Conservation (phyloP, 306 rosid genomes). For the Albizia julibrissin region DNA sequence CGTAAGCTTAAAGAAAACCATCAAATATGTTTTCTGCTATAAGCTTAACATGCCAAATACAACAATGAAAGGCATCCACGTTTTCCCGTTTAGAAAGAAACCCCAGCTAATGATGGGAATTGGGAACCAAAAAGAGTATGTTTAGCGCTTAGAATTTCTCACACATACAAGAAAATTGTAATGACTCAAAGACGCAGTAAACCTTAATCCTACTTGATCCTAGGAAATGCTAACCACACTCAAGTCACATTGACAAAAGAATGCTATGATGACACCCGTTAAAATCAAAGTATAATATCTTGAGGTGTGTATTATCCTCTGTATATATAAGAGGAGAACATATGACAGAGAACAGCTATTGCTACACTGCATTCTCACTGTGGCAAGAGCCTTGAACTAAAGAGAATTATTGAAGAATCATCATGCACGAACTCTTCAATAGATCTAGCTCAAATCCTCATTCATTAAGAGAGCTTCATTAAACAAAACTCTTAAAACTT, state of each 20-base stretch:
- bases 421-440: background rate
- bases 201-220: background rate
- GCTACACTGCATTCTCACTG: background rate
- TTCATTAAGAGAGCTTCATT: background rate
- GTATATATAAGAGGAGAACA: background rate
- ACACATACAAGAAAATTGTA: background rate
- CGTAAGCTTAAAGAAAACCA: slow-evolving; percentile 2
- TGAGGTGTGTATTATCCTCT: background rate
- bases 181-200: background rate
- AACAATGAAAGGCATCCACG: background rate
- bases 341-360: background rate
- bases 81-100: background rate
- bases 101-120: background rate
- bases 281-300: background rate
- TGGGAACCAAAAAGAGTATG: background rate
- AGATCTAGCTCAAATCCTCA: background rate
- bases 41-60: background rate
- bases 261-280: background rate
- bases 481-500: background rate
- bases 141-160: background rate
- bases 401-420: background rate
- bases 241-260: background rate
- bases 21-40: slow-evolving; percentile 6
- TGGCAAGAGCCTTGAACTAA: background rate
- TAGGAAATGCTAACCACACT: background rate